Evolutionary conservation across 2,329 filamentous ascomycete species (phyloP), one percentile per base, ranked within the genome.

Genomic region (Penicillium polonicum): DNA sequence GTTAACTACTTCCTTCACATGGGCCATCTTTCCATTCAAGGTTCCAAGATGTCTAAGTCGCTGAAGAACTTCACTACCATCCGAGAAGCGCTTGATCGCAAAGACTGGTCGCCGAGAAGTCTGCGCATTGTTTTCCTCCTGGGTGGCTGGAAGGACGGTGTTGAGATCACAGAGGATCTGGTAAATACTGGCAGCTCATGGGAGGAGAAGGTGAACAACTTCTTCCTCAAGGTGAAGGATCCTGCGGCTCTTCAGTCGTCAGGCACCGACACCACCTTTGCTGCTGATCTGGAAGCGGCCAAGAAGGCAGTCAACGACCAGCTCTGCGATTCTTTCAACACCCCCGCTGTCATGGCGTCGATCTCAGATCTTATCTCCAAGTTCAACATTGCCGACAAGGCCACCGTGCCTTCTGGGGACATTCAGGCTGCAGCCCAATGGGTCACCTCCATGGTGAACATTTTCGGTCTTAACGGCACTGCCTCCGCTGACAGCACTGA

Each of bases 1-100:
- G 90, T 96, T 50, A 96, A 94, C 72, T 96, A 97, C 77, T 97
- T 97, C 77, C 72, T 97, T 17, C 93, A 97, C 71, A 97, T 95
- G 88, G 93, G 93, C 0, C 93, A 97, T 72, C 77, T 97, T 48
- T 89, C 87, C 6, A 97, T 97, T 57, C 85, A 88, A 27, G 92
- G 93, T 0, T 91, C 88, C 23, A 97, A 97, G 74, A 97, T 97
- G 93, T 93, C 89, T 57, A 97, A 97, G 75, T 91, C 87, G 17
- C 77, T 97, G 57, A 97, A 97, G 79, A 97, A 97, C 74, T 97
- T 97, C 74, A 91, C 91, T 41, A 96, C 93, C 0, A 96, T 97
- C 61, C 84, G 91, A 31, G 90, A 95, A 72, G 92, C 92, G 0
- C 78, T 97, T 8, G 76, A 79, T 3, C 78, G 80, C 35, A 83